Evolutionary conservation across 2,329 filamentous ascomycete genomes (phyloP).

Genomic region (Cladosporium cucumerinum): DNA sequence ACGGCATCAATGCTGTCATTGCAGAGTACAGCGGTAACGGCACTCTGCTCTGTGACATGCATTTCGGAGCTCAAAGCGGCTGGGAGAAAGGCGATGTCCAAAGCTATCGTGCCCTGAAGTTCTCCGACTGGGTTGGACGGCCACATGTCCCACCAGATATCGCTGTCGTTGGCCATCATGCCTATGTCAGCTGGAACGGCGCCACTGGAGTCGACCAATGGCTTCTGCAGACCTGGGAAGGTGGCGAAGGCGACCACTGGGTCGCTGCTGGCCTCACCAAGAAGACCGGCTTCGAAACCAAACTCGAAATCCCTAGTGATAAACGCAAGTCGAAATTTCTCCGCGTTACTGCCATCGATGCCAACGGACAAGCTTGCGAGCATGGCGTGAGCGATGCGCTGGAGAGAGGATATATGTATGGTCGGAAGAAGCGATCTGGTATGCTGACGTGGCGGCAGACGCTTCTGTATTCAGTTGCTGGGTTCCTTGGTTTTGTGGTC

Average conservation of each 20-base stretch:
- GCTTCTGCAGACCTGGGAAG: conserved; percentile 41
- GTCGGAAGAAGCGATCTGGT: not conserved
- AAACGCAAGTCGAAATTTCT: conserved; percentile 24
- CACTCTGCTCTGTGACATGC: conserved; percentile 50
- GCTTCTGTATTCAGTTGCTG: not conserved
- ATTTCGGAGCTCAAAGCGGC: conserved; percentile 37
- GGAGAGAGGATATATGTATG: conserved; percentile 7
- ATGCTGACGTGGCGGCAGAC: not conserved
- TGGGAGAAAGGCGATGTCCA: conserved; percentile 39
- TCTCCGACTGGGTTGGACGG: conserved; percentile 44
- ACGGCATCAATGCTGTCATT: conserved; percentile 44
- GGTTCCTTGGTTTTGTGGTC: not conserved
- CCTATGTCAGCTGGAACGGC: conserved; percentile 54
- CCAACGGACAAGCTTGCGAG: conserved; percentile 23
- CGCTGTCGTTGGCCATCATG: conserved; percentile 30
- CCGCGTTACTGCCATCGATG: conserved; percentile 30
- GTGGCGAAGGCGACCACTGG: conserved; percentile 15
- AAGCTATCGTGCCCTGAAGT: conserved; percentile 54
- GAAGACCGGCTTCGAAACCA: conserved; percentile 42
- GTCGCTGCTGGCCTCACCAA: conserved; percentile 19
- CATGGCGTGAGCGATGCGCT: conserved; percentile 22
- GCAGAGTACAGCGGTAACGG: conserved; percentile 45
- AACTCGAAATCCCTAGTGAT: conserved; percentile 23
- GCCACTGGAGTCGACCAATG: conserved; percentile 46
- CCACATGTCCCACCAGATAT: conserved; percentile 33